Conservation (phyloP, 208 protist species). For the Acanthamoeba culbertsoni region DNA sequence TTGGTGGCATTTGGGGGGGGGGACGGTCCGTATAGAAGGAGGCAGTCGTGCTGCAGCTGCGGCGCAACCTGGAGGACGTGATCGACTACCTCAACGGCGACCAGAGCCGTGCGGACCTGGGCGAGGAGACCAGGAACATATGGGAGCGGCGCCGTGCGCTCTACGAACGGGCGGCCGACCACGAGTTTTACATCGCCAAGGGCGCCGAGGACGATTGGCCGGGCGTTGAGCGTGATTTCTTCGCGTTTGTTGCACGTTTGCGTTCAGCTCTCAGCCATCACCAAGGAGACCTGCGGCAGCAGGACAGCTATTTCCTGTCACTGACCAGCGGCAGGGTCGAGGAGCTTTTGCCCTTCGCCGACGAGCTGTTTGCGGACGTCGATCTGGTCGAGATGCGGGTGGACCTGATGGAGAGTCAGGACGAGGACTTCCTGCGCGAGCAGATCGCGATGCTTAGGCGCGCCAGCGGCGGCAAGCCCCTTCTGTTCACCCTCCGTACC, state of each 20-base stretch:
- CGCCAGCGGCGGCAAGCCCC: conserved; percentile 62
- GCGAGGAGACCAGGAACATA: conserved; percentile 10
- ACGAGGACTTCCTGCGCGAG: conserved; percentile 60
- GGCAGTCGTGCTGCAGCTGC: conserved; percentile 32
- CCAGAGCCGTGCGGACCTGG: conserved; percentile 1
- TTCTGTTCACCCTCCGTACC: conserved; percentile 82
- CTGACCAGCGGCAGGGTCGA: conserved; percentile 63
- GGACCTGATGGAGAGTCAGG: conserved; percentile 75
- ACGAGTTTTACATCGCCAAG: conserved; percentile 59
- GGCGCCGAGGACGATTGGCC: conserved; percentile 40
- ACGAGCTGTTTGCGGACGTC: conserved; percentile 65
- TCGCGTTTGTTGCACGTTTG: background rate
- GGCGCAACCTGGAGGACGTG: conserved; percentile 51
- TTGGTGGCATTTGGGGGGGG: too few relatives aligned
- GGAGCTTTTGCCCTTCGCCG: conserved; percentile 29
- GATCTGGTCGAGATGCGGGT: conserved; percentile 81
- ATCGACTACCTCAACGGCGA: conserved; percentile 51
- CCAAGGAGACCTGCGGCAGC: background rate
- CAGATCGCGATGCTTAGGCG: conserved; percentile 78
- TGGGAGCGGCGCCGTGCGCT: conserved; percentile 34
- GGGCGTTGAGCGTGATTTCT: background rate
- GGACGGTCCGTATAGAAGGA: background rate
- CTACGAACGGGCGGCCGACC: background rate
- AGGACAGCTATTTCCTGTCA: conserved; percentile 68
- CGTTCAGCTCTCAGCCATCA: background rate